Conservation (phyloP, 2,329 filamentous ascomycete genomes). For the Sporothrix curviconia region DNA sequence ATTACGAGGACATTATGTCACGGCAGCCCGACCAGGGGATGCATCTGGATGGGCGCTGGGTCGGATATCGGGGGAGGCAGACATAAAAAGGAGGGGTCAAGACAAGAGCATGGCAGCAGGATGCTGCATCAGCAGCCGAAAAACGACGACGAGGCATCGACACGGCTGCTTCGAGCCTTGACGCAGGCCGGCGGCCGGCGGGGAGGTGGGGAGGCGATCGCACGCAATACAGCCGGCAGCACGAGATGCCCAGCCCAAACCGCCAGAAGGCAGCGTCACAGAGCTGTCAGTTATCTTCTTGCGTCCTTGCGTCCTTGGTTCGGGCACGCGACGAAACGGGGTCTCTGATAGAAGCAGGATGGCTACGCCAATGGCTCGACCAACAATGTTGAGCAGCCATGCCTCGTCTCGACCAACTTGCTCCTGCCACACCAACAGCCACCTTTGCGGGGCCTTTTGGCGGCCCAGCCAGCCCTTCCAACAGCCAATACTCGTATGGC, state of each 20-base stretch:
- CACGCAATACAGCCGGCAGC: neutral
- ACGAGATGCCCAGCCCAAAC: too few relatives aligned
- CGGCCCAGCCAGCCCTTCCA: neutral
- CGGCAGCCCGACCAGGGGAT: neutral
- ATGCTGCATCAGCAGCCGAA: neutral
- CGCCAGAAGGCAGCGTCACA: too few relatives aligned
- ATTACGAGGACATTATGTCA: constrained; percentile 10
- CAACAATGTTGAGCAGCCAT: neutral
- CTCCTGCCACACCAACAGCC: too few relatives aligned
- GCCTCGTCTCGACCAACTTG: too few relatives aligned
- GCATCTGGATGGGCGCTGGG: too few relatives aligned
- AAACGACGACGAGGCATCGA: neutral
- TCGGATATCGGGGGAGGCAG: neutral
- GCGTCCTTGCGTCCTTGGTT: constrained; percentile 8
- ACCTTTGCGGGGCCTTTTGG: too few relatives aligned
- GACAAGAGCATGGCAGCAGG: neutral
- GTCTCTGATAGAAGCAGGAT: neutral
- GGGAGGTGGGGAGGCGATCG: neutral
- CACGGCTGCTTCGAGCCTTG: neutral
- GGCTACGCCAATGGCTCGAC: neutral
- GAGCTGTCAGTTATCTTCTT: constrained; percentile 4
- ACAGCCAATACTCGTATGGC: neutral
- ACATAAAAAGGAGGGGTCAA: neutral
- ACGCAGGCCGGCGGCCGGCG: neutral
- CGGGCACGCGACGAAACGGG: too few relatives aligned